Evolutionary conservation across 768 basidiomycete genomes (phyloP).

Genomic region (Tylopilus balloui): DNA sequence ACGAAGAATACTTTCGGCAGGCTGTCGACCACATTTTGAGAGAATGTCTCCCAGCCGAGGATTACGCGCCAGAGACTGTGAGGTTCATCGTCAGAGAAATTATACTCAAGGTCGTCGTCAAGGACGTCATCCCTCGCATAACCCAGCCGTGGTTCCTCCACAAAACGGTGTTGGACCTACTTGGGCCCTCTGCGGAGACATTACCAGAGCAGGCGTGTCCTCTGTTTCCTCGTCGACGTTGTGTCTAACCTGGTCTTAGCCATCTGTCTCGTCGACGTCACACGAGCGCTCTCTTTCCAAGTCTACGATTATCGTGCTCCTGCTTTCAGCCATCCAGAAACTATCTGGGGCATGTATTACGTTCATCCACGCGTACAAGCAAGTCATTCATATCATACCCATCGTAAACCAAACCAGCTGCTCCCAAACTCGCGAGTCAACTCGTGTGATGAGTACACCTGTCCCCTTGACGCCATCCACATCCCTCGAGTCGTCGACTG

Average conservation of each 20-base stretch:
- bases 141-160: slow-evolving; percentile 92
- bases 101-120: slow-evolving; percentile 69
- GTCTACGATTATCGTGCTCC: slow-evolving; percentile 56
- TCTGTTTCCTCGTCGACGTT: background rate
- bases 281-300: slow-evolving; percentile 38
- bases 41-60: slow-evolving; percentile 67
- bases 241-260: slow-evolving; percentile 11
- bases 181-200: slow-evolving; percentile 44
- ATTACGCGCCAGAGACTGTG: slow-evolving; percentile 69
- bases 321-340: slow-evolving; percentile 71
- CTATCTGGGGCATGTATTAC: slow-evolving; percentile 66
- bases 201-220: slow-evolving; percentile 18
- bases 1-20: slow-evolving; percentile 77
- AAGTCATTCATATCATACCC: slow-evolving; percentile 58
- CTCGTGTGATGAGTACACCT: background rate
- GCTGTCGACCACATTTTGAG: slow-evolving; percentile 73
- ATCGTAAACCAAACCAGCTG: slow-evolving; percentile 48
- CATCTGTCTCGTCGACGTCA: slow-evolving; percentile 21
- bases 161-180: slow-evolving; percentile 56
- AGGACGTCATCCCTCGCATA: slow-evolving; percentile 62
- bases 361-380: slow-evolving; percentile 65
- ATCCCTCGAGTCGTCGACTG: slow-evolving; percentile 28
- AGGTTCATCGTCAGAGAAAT: slow-evolving; percentile 83
- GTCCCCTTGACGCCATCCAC: slow-evolving; percentile 7
- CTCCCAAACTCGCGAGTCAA: background rate